Evolutionary conservation across 2,329 filamentous ascomycete genomes (phyloP).

Genomic region (Exophiala aquamarina): DNA sequence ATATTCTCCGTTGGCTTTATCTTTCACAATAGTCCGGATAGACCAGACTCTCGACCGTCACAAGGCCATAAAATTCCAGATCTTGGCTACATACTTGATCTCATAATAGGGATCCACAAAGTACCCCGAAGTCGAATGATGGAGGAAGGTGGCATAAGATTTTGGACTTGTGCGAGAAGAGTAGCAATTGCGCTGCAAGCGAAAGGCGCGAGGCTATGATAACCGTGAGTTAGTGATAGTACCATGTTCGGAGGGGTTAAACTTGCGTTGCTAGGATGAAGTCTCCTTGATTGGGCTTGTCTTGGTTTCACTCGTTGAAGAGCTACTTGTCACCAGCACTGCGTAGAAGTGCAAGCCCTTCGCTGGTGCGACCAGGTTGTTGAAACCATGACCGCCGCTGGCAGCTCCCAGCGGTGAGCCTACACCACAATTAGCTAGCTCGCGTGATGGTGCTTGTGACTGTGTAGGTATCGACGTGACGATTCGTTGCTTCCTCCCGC

Average conservation of each 20-base stretch:
- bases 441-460: slow-evolving; percentile 9
- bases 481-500: not conserved
- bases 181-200: no score
- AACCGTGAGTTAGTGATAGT: slow-evolving; percentile 6
- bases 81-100: no score
- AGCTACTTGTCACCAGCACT: slow-evolving; percentile 20
- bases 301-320: slow-evolving; percentile 14
- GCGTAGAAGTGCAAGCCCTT: slow-evolving; percentile 16
- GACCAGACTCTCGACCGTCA: no score
- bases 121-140: no score
- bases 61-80: no score
- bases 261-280: slow-evolving; percentile 9
- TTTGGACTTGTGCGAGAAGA: no score
- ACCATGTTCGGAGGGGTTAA: not conserved
- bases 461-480: slow-evolving; percentile 3
- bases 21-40: no score
- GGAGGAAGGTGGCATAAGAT: no score
- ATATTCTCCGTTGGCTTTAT: no score
- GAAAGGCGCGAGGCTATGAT: no score
- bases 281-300: slow-evolving; percentile 11
- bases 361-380: slow-evolving; percentile 12
- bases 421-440: slow-evolving; percentile 6
- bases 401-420: slow-evolving; percentile 8
- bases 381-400: slow-evolving; percentile 5
- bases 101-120: no score